Conservation (phyloP, 140 eudicot species). For the Ambrosia hybrid region DNA sequence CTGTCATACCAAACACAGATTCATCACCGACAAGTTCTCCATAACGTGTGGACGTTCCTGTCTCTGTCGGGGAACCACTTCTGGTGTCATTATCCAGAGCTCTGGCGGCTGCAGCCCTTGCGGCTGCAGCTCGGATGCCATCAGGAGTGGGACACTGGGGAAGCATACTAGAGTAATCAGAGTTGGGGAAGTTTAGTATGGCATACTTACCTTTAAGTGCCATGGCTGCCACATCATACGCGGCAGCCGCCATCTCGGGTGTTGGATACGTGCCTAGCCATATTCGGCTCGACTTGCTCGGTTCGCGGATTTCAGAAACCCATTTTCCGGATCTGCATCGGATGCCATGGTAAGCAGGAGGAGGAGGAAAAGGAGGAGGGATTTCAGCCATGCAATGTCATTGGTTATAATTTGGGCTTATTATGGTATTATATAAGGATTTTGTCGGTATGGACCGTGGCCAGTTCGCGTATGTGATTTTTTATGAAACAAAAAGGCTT, state of each 20-base stretch:
- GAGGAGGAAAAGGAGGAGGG: slow-evolving; percentile 1
- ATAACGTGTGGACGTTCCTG: too few relatives aligned
- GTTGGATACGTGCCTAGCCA: slow-evolving; percentile 41
- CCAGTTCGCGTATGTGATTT: slow-evolving; percentile 7
- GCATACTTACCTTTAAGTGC: slow-evolving; percentile 45
- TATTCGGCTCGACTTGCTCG: slow-evolving; percentile 55
- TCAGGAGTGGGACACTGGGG: slow-evolving; percentile 42
- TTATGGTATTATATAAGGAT: too few relatives aligned
- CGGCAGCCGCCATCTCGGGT: slow-evolving; percentile 56
- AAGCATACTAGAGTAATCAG: slow-evolving; percentile 30
- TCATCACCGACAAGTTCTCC: too few relatives aligned
- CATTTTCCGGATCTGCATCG: slow-evolving; percentile 66
- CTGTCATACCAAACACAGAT: neutral
- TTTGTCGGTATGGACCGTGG: neutral
- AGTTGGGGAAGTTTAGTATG: slow-evolving; percentile 44
- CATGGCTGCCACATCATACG: slow-evolving; percentile 62
- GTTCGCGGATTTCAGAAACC: slow-evolving; percentile 80
- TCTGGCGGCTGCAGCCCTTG: slow-evolving; percentile 48
- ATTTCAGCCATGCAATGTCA: slow-evolving; percentile 21
- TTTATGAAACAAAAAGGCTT: too few relatives aligned
- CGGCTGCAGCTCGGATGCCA: slow-evolving; percentile 61
- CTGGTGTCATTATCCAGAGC: slow-evolving; percentile 21
- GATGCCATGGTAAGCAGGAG: slow-evolving; percentile 54
- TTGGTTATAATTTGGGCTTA: too few relatives aligned
- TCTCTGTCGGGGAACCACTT: slow-evolving; percentile 18